Conservation (phyloP, 441 rosid genomes). For the Mallotus japonicus region DNA sequence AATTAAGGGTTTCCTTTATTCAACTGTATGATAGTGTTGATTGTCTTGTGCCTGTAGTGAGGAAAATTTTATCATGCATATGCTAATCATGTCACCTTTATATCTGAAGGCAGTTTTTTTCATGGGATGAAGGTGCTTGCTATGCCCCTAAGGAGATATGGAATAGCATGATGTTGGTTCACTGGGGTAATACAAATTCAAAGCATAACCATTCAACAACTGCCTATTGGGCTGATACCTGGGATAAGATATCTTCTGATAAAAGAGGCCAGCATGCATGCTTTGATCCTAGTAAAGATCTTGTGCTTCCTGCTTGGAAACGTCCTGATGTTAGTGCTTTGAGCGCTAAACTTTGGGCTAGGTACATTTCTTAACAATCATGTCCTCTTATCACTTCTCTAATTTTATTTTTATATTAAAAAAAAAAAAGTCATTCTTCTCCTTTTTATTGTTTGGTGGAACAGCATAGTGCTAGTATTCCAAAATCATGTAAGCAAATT, state of each 20-base stretch:
- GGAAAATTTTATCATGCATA: constrained; percentile 7
- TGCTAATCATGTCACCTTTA: constrained; percentile 38
- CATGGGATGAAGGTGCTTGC: constrained; percentile 99
- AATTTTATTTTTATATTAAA: no score
- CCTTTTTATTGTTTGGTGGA: constrained; percentile 15
- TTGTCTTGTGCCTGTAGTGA: constrained; percentile 21
- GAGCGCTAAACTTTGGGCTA: constrained; percentile 60
- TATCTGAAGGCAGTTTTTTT: constrained; percentile 77
- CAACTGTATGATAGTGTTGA: not conserved
- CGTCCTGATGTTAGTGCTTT: constrained; percentile 60
- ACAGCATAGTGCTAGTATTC: constrained; percentile 9
- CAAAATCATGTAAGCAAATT: constrained; percentile 9
- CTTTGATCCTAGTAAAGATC: constrained; percentile 93
- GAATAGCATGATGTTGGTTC: constrained; percentile 97
- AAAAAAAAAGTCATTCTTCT: not conserved
- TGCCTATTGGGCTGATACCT: constrained; percentile 85
- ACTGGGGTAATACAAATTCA: constrained; percentile 96
- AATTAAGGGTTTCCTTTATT: constrained; percentile 16
- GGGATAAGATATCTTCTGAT: constrained; percentile 69
- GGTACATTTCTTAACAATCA: constrained; percentile 35
- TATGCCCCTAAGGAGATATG: constrained; percentile 99
- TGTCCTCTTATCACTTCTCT: not conserved
- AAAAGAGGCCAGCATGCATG: constrained; percentile 88
- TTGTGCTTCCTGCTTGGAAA: constrained; percentile 98
- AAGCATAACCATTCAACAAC: constrained; percentile 93